Evolutionary conservation across 2,329 filamentous ascomycete species (phyloP).

Genomic region (Penicillium sp.): DNA sequence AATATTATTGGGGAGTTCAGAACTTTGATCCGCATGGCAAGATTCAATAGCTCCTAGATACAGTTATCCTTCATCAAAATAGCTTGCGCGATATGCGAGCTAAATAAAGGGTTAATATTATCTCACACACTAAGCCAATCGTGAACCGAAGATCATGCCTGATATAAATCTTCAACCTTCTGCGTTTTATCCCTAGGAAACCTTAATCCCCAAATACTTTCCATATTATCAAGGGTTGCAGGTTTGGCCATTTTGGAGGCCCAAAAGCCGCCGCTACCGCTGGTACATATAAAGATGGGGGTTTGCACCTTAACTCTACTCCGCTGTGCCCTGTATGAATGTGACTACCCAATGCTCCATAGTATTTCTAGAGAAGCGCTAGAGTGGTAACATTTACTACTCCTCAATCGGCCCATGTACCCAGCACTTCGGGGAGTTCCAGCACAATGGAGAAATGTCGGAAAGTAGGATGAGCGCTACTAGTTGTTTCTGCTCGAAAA

Average conservation of each 20-base stretch:
- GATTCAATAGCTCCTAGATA: neutral
- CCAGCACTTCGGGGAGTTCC: neutral
- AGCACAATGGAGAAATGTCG: neutral
- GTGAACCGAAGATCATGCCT: neutral
- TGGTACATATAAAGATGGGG: neutral
- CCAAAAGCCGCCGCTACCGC: neutral
- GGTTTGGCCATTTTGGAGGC: neutral
- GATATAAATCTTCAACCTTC: neutral
- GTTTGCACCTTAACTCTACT: neutral
- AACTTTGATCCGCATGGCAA: constrained; percentile 16
- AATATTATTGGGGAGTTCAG: constrained; percentile 9
- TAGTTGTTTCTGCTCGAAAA: neutral
- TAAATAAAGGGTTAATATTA: neutral
- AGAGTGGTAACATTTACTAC: neutral
- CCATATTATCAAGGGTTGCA: neutral
- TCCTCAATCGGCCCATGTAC: neutral
- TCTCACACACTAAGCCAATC: neutral
- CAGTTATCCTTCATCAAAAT: neutral
- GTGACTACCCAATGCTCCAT: neutral
- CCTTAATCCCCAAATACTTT: neutral
- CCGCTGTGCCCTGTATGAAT: neutral
- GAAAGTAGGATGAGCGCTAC: neutral
- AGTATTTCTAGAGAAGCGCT: neutral
- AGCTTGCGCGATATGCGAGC: neutral
- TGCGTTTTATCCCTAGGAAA: neutral